Conservation (phyloP, 192 early-diverging fungal genomes). For the Coemansia sp. region DNA sequence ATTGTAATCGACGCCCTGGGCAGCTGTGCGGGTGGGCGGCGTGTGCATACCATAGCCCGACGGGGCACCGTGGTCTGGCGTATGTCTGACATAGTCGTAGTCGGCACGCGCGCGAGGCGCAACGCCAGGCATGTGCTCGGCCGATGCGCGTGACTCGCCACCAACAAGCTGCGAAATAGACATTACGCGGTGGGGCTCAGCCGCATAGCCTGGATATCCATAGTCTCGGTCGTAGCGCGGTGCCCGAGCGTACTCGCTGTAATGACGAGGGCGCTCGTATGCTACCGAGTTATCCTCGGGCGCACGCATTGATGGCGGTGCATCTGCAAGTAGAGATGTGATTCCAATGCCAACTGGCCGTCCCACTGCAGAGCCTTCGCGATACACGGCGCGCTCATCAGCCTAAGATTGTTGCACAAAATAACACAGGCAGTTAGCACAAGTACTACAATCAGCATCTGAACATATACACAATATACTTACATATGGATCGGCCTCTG, state of each 20-base stretch:
- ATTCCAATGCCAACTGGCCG: slow-evolving; percentile 40
- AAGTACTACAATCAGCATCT: not conserved
- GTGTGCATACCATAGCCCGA: slow-evolving; percentile 18
- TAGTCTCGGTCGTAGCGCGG: slow-evolving; percentile 17
- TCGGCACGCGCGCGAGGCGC: not conserved
- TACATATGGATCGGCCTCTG: slow-evolving; percentile 23
- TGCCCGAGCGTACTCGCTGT: slow-evolving; percentile 14
- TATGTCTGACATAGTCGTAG: slow-evolving; percentile 9
- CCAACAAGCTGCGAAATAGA: slow-evolving; percentile 52
- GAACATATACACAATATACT: slow-evolving; percentile 9
- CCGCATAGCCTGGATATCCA: slow-evolving; percentile 13
- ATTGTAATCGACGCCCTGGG: slow-evolving; percentile 1
- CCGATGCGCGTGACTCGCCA: slow-evolving; percentile 8
- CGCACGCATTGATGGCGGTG: slow-evolving; percentile 3
- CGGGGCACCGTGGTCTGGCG: slow-evolving; percentile 7
- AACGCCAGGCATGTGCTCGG: not conserved
- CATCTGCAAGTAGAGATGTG: slow-evolving; percentile 33
- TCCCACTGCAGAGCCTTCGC: slow-evolving; percentile 7
- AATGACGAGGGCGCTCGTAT: slow-evolving; percentile 6
- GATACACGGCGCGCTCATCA: slow-evolving; percentile 11
- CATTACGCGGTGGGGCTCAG: slow-evolving; percentile 36
- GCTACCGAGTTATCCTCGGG: slow-evolving; percentile 2
- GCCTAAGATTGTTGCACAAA: slow-evolving; percentile 9
- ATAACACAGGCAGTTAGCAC: not conserved
- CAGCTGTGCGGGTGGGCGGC: slow-evolving; percentile 9